A percentile compares a stretch with the other conserved stretches of the same genome.
Conservation (phyloP, 2,329 filamentous ascomycete species). For the Scolecobasidium constrictum region DNA sequence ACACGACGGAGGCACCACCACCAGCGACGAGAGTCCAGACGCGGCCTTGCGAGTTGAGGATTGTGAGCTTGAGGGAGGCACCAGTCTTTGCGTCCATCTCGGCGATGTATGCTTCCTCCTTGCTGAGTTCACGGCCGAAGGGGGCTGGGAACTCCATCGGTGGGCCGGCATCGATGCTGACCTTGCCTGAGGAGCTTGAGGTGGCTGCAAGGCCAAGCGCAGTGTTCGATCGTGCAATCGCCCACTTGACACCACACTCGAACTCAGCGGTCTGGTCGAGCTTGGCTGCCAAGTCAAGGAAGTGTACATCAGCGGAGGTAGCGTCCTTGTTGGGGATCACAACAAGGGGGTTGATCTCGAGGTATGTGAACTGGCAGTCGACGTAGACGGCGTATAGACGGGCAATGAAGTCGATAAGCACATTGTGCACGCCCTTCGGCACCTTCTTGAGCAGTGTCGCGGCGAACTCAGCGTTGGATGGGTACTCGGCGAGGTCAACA, state of each 20-base stretch:
- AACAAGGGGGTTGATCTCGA: constrained; percentile 98
- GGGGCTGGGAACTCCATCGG: constrained; percentile 99
- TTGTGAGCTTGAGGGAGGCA: constrained; percentile 95
- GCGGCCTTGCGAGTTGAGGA: constrained; percentile 82
- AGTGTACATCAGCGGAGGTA: constrained; percentile 91
- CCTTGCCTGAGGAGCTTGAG: constrained; percentile 37
- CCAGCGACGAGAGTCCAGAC: constrained; percentile 98
- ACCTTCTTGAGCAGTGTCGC: constrained; percentile 79
- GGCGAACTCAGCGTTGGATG: constrained; percentile 91
- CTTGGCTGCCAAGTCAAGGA: constrained; percentile 97
- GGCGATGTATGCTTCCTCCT: constrained; percentile 98
- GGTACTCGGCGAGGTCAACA: constrained; percentile 88
- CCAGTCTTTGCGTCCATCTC: constrained; percentile 99
- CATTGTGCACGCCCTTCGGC: constrained; percentile 90
- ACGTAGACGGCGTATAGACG: constrained; percentile 98
- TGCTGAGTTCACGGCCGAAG: constrained; percentile 95
- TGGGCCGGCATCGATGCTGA: constrained; percentile 90
- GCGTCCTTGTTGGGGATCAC: constrained; percentile 89
- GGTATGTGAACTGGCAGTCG: constrained; percentile 99
- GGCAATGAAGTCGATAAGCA: constrained; percentile 98
- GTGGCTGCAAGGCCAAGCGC: constrained; percentile 65
- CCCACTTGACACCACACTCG: constrained; percentile 98
- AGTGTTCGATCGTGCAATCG: constrained; percentile 80
- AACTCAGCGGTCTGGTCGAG: constrained; percentile 98
- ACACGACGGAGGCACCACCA: constrained; percentile 98